Evolutionary conservation across 805 yeast genomes (phyloP).

Genomic region (Metschnikowia kofuensis): DNA sequence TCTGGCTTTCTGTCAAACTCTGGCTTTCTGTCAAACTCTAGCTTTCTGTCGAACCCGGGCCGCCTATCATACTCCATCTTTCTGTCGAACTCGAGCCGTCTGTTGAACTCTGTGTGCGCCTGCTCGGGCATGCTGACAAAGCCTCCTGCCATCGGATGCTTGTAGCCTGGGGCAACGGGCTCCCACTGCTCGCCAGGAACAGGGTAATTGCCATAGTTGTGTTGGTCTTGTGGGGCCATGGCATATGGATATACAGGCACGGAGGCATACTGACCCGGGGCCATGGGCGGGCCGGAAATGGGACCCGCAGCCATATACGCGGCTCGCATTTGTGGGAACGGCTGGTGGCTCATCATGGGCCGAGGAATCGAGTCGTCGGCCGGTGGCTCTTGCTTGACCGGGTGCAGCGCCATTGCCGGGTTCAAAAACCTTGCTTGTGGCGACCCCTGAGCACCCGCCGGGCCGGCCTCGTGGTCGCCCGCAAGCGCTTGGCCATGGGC

Average conservation of each 20-base stretch:
- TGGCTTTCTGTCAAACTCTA: no score
- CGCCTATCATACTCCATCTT: no score
- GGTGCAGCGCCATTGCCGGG: neutral
- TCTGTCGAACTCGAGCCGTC: no score
- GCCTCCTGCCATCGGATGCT: conserved; percentile 1
- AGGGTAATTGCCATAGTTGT: conserved; percentile 10
- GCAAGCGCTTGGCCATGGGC: neutral
- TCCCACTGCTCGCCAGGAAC: conserved; percentile 18
- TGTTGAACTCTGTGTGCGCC: no score
- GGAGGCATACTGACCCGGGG: conserved; percentile 3
- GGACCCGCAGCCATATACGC: neutral
- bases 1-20: no score
- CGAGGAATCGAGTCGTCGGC: no score
- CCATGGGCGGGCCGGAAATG: neutral
- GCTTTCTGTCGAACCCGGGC: no score
- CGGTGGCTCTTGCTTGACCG: neutral
- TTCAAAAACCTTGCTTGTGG: neutral
- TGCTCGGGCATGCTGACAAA: no score
- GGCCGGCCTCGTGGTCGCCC: neutral
- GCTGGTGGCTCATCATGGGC: conserved; percentile 3
- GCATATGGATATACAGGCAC: conserved; percentile 12
- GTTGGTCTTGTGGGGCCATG: conserved; percentile 8
- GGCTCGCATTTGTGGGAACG: conserved; percentile 1
- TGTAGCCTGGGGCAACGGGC: conserved; percentile 10
- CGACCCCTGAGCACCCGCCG: neutral